Conservation (phyloP, 805 yeast genomes). For the Blastobotrys parvus region DNA sequence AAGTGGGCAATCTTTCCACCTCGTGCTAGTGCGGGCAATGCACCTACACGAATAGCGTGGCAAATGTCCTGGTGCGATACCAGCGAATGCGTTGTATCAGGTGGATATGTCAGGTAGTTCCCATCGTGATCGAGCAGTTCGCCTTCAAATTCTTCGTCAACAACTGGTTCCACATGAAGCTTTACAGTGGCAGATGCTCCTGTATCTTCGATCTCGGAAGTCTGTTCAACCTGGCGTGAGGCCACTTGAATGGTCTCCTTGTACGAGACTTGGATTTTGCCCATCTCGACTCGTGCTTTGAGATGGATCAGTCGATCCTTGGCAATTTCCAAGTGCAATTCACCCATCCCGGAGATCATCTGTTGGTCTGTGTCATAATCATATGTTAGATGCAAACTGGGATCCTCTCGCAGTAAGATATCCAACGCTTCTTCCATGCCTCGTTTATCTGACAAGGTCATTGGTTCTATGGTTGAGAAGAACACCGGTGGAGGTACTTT, state of each 20-base stretch:
- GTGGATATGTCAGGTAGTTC: conserved; percentile 16
- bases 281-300: conserved; percentile 72
- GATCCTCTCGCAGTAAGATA: conserved; percentile 76
- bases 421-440: conserved; percentile 63
- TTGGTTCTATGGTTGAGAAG: conserved; percentile 75
- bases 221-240: conserved; percentile 8
- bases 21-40: conserved; percentile 34
- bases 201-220: conserved; percentile 23
- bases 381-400: conserved; percentile 61
- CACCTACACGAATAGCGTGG: conserved; percentile 24
- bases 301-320: conserved; percentile 66
- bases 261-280: conserved; percentile 82
- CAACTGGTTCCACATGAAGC: conserved; percentile 22
- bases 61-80: conserved; percentile 24
- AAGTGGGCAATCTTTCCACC: conserved; percentile 35
- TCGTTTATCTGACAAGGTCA: conserved; percentile 70
- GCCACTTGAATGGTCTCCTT: conserved; percentile 51
- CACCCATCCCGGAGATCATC: conserved; percentile 93
- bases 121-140: conserved; percentile 39
- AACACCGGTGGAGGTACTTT: conserved; percentile 88
- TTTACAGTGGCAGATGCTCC: conserved; percentile 24
- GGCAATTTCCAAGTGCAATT: conserved; percentile 85
- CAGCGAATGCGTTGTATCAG: conserved; percentile 18
- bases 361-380: conserved; percentile 87
- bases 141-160: conserved; percentile 16